A percentile compares a stretch with the other conserved stretches of the same genome.
Evolutionary conservation across 1,284 basidiomycete species (phyloP).

Genomic region (Butyriboletus pseudospeciosus): DNA sequence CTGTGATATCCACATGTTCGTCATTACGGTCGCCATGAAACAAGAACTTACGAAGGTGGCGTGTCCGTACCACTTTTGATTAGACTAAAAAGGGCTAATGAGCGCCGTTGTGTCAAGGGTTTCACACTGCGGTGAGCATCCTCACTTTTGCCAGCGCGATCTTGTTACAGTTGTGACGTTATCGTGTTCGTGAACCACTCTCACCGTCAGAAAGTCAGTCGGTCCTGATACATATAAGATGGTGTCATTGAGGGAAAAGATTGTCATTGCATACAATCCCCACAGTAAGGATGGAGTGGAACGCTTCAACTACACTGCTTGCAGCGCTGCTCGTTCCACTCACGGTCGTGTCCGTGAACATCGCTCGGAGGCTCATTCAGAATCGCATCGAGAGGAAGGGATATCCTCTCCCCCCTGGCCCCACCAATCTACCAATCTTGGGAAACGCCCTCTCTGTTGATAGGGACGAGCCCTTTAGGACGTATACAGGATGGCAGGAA

Average conservation of each 20-base stretch:
- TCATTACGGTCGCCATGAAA: too few species aligned
- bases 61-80: too few species aligned
- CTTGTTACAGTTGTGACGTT: too few species aligned
- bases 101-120: too few species aligned
- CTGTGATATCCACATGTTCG: too few species aligned
- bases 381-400: conserved; percentile 10
- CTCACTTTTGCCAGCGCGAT: too few species aligned
- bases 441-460: conserved; percentile 16
- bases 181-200: not conserved
- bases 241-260: too few species aligned
- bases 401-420: conserved; percentile 14
- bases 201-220: not conserved
- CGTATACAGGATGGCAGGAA: conserved; percentile 18
- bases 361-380: conserved; percentile 3
- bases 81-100: too few species aligned
- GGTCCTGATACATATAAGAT: too few species aligned
- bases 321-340: not conserved
- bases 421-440: conserved; percentile 13
- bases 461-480: conserved; percentile 10
- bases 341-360: not conserved
- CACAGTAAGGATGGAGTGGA: conserved; percentile 6
- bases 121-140: too few species aligned
- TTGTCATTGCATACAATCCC: not conserved
- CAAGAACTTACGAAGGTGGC: too few species aligned
- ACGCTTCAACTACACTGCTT: conserved; percentile 1